Base-by-base conservation (phyloP, 2,329 filamentous ascomycete genomes). In the Aspergillus sergii region DNA sequence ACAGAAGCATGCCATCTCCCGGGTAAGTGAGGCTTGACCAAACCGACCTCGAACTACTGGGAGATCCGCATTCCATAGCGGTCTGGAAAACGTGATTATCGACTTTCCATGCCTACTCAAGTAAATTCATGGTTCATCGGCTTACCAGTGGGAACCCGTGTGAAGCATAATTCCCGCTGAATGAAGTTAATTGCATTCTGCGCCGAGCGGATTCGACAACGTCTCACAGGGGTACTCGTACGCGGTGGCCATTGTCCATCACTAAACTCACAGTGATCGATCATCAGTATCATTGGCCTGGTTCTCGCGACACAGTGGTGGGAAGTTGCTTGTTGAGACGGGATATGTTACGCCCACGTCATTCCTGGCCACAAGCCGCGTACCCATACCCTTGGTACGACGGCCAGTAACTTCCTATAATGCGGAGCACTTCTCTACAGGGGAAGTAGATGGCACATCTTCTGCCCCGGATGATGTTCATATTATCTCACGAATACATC, bases 261-360 rank as follows among this genome's bases (percentile, higher is more conserved):
- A 51, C 8, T 14, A 51, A 51, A 32, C 48, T 32, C 30, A 51
- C 48, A 51, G 28, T 12, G 6, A 28, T 23, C 48, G 7, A 32
- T 30, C 32, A n/a, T 50, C 26, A 14, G 12, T 50, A 19, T 50
- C 16, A 50, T 50, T 50, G 46, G 23, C 16, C 23, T 54, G 19
- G 51, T 14, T 23, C 51, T 36, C n/a, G 30, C 32, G 30, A 54
- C n/a, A 53, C 26, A 53, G 34, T 53, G 26, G 28, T 14, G 14
- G 23, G 12, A 16, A 23, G 16, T 23, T 23, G 23, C 39, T 48
- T 19, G 46, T 43, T 39, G 30, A 16, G 34, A 54, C 39, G 45
- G 8, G n/a, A 43, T 59, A 59, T 41, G 48, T 45, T 41, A 59
- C 28, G 23, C 58, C 43, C 58, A 43, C 58, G 58, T 59, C 58